phyloP scores from a whole-genome alignment of 495 filamentous ascomycete species.

The Penicillium nucicola region DNA sequence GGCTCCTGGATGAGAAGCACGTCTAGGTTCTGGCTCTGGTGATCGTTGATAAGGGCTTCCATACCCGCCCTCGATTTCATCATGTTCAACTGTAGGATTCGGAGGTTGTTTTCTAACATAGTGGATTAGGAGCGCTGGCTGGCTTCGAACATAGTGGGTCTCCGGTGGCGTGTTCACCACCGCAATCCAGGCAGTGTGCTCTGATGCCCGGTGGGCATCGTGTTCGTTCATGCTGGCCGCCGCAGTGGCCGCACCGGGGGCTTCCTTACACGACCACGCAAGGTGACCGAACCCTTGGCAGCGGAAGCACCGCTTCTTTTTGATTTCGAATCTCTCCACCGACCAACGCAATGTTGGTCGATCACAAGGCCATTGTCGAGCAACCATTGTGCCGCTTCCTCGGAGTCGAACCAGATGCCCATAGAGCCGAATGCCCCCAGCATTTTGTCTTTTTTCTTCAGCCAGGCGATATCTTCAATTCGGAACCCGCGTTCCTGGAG shows the following conservation, averaged over 20 bases:
- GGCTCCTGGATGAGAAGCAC: slow-evolving; percentile 28
- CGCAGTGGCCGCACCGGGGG: slow-evolving; percentile 23
- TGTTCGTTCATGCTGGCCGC: slow-evolving; percentile 13
- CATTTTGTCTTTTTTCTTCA: neutral
- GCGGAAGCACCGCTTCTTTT: slow-evolving; percentile 20
- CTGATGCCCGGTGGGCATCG: slow-evolving; percentile 17
- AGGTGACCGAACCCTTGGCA: slow-evolving; percentile 27
- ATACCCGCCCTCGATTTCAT: slow-evolving; percentile 25
- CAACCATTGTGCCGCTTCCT: neutral
- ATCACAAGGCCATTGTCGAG: neutral
- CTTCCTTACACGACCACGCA: slow-evolving; percentile 28
- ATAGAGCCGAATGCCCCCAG: neutral
- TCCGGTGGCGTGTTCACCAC: slow-evolving; percentile 16
- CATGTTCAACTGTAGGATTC: slow-evolving; percentile 28
- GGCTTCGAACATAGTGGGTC: slow-evolving; percentile 12
- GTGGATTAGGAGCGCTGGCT: neutral
- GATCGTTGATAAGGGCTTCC: slow-evolving; percentile 30
- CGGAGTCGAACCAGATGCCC: slow-evolving; percentile 4
- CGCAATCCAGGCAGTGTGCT: slow-evolving; percentile 17
- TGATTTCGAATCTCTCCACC: slow-evolving; percentile 14
- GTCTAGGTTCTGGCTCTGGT: slow-evolving; percentile 22
- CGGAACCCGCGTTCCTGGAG: neutral
- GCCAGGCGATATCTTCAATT: neutral
- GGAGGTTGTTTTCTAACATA: slow-evolving; percentile 23
- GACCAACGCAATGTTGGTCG: slow-evolving; percentile 8